A percentile compares a stretch with the other conserved stretches of the same genome.
These are phyloP conservation scores for Lecanosticta acicola DNA, from an alignment of 2,329 filamentous ascomycete genomes.

Conservation along the genomic window DNA sequence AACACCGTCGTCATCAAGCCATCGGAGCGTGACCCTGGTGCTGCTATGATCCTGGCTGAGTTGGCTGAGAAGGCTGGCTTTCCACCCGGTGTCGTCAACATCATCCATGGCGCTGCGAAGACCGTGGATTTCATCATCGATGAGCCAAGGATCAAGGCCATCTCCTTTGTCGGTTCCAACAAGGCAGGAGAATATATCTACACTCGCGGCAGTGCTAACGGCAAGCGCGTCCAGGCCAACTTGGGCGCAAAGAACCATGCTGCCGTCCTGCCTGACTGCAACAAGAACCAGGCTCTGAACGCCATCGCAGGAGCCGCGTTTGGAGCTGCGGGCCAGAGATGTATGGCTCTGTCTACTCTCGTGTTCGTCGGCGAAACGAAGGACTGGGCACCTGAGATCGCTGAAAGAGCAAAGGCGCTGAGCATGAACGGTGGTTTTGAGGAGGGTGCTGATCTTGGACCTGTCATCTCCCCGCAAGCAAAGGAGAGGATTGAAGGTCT, in stretches of 20 bases:
- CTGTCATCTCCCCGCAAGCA: conserved; percentile 73
- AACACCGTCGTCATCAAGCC: conserved; percentile 84
- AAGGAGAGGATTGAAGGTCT: conserved; percentile 72
- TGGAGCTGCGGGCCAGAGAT: conserved; percentile 76
- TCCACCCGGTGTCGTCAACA: conserved; percentile 74
- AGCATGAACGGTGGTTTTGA: conserved; percentile 78
- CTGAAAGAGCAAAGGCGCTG: conserved; percentile 66
- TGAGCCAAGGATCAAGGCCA: conserved; percentile 76
- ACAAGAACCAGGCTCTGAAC: conserved; percentile 86
- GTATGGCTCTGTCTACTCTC: conserved; percentile 78
- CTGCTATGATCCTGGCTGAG: conserved; percentile 79
- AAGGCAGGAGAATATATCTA: conserved; percentile 87
- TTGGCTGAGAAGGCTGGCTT: conserved; percentile 75
- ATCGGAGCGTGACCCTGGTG: conserved; percentile 77
- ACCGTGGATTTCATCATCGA: conserved; percentile 84
- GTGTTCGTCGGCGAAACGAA: conserved; percentile 82
- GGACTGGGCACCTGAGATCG: conserved; percentile 73
- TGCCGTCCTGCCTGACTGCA: conserved; percentile 75
- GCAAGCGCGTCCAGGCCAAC: conserved; percentile 84
- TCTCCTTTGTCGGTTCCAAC: conserved; percentile 82
- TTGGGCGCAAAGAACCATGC: conserved; percentile 86
- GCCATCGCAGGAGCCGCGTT: conserved; percentile 79
- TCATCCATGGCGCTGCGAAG: conserved; percentile 73
- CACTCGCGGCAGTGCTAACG: conserved; percentile 69
- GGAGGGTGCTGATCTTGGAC: conserved; percentile 70